Percentiles rank a stretch among this genome's conserved stretches.
Conservation (phyloP, 768 basidiomycete genomes). For the Mrakia gelida region DNA sequence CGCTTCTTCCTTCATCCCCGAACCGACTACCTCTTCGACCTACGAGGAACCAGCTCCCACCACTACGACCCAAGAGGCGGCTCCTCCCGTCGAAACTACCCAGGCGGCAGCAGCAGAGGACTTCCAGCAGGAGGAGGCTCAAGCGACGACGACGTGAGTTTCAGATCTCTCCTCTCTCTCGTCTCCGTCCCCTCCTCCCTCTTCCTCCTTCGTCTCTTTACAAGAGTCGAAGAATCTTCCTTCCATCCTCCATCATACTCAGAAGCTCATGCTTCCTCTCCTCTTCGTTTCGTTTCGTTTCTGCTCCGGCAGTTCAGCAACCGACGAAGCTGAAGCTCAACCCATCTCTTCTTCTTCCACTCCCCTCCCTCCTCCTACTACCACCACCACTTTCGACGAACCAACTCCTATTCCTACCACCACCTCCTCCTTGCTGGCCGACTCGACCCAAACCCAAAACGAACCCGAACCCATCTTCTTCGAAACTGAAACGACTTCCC, state of each 20-base stretch:
- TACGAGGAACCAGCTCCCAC: conserved; percentile 8
- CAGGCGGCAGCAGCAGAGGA: neutral
- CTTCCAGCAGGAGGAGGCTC: too few species aligned
- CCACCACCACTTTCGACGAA: neutral
- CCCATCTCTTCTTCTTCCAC: neutral
- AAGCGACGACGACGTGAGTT: neutral
- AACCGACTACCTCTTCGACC: neutral
- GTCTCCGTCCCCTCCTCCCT: neutral
- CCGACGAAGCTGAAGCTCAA: neutral
- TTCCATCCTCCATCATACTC: neutral
- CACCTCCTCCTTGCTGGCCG: neutral
- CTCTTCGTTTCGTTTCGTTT: too few species aligned
- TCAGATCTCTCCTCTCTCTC: neutral
- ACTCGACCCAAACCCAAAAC: neutral
- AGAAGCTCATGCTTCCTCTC: neutral
- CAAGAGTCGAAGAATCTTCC: neutral
- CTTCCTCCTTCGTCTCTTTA: neutral
- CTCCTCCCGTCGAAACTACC: neutral
- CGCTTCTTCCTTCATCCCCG: neutral
- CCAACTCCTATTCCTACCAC: neutral
- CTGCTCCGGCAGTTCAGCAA: neutral
- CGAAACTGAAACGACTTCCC: neutral
- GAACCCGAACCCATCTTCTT: neutral
- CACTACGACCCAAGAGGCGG: neutral
- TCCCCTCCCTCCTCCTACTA: neutral